A percentile compares a stretch with the other conserved stretches of the same genome.
phyloP scores from a whole-genome alignment of 2,329 filamentous ascomycete genomes.

The Pyricularia grisea region DNA sequence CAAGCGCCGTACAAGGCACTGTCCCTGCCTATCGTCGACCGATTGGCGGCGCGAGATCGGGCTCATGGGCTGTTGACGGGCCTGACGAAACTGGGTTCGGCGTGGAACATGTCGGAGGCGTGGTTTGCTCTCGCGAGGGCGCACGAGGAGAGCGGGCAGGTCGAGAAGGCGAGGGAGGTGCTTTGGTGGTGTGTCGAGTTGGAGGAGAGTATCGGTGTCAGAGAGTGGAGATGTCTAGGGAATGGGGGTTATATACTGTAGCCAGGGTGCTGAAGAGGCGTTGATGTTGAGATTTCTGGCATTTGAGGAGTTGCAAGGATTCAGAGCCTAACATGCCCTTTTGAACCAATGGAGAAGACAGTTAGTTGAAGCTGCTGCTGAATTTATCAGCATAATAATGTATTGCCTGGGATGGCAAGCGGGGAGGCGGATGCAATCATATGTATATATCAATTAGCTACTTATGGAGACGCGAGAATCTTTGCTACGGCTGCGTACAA shows the following conservation, averaged over 20 bases:
- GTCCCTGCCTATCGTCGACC: slow-evolving; percentile 64
- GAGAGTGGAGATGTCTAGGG: slow-evolving; percentile 66
- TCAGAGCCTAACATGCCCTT: too few relatives aligned
- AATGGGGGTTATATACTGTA: slow-evolving; percentile 57
- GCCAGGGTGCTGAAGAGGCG: not conserved
- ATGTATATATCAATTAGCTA: not conserved
- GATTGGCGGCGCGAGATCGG: slow-evolving; percentile 81
- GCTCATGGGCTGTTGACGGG: slow-evolving; percentile 76
- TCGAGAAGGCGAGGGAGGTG: slow-evolving; percentile 82
- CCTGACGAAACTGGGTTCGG: slow-evolving; percentile 73
- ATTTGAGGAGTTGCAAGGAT: not conserved
- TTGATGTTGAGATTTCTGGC: not conserved
- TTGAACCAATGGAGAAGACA: not conserved
- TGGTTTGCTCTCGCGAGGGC: slow-evolving; percentile 85
- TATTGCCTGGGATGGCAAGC: not conserved
- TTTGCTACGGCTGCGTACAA: not conserved
- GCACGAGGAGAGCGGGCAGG: slow-evolving; percentile 78
- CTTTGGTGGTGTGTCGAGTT: slow-evolving; percentile 97
- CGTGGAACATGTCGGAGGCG: slow-evolving; percentile 88
- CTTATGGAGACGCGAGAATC: not conserved
- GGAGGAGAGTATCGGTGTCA: slow-evolving; percentile 73
- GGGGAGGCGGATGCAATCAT: not conserved
- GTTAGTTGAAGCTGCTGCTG: not conserved
- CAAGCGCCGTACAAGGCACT: slow-evolving; percentile 45
- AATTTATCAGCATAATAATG: not conserved